A percentile compares a stretch with the other conserved stretches of the same genome.
phyloP scores from a whole-genome alignment of 2,329 filamentous ascomycete genomes.

The Seiridium cupressi region DNA sequence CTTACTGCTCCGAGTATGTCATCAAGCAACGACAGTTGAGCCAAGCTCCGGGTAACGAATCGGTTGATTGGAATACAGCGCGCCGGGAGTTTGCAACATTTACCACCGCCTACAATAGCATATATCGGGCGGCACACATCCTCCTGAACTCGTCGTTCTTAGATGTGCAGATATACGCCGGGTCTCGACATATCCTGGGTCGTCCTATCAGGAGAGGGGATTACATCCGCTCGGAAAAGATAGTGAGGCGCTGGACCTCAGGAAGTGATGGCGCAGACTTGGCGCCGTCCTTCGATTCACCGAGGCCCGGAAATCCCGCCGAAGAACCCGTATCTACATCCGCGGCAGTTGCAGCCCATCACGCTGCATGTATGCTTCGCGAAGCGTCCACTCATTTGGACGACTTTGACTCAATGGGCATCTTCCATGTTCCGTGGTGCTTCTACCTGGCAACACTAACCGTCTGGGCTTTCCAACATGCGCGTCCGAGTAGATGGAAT shows the following conservation, averaged over 20 bases:
- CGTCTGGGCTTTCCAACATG: constrained; percentile 57
- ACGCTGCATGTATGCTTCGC: constrained; percentile 51
- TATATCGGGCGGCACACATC: constrained; percentile 59
- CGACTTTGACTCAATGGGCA: constrained; percentile 48
- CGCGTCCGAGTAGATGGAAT: constrained; percentile 16
- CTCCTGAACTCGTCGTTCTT: constrained; percentile 57
- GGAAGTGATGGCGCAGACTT: neutral
- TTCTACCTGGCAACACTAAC: constrained; percentile 58
- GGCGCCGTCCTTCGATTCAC: neutral
- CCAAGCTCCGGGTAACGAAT: constrained; percentile 25
- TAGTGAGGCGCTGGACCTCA: constrained; percentile 47
- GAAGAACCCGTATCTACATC: neutral
- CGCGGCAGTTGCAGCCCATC: constrained; percentile 47
- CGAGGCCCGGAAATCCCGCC: neutral
- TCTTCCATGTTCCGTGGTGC: constrained; percentile 63
- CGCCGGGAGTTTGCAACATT: constrained; percentile 42
- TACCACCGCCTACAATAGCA: constrained; percentile 46
- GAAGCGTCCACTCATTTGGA: constrained; percentile 47
- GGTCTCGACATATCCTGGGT: constrained; percentile 57
- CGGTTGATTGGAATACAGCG: constrained; percentile 16
- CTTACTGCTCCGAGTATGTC: constrained; percentile 40
- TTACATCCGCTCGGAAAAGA: constrained; percentile 46
- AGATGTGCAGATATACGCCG: constrained; percentile 61
- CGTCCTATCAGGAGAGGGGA: constrained; percentile 49
- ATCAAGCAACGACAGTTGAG: constrained; percentile 8